Conservation (phyloP, 2,329 filamentous ascomycete species). For the Mycosphaerella sp. region DNA sequence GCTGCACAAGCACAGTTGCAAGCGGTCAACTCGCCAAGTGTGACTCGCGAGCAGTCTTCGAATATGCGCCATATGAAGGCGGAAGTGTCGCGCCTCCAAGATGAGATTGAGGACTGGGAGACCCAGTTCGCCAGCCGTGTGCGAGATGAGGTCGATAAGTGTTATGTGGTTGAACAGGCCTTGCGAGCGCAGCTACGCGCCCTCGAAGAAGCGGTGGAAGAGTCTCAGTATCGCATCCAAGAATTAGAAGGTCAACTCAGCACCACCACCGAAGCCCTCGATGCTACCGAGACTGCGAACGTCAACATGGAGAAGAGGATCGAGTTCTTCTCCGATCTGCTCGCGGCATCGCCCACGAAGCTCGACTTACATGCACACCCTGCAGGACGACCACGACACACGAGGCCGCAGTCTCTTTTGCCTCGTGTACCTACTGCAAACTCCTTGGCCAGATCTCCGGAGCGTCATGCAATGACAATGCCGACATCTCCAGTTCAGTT, state of each 20-base stretch:
- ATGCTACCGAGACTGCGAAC: conserved; percentile 34
- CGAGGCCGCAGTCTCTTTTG: conserved; percentile 33
- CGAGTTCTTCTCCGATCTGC: conserved; percentile 35
- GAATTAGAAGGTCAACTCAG: conserved; percentile 34
- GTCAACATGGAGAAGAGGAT: conserved; percentile 35
- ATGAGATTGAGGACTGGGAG: conserved; percentile 36
- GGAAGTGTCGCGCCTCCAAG: conserved; percentile 32
- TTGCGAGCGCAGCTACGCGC: conserved; percentile 27
- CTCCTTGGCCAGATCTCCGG: conserved; percentile 26
- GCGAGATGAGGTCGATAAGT: conserved; percentile 30
- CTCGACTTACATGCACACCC: conserved; percentile 30
- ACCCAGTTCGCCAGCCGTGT: conserved; percentile 34
- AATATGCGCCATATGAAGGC: conserved; percentile 35
- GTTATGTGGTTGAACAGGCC: conserved; percentile 25
- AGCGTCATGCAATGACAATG: conserved; percentile 19
- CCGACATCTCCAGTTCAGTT: conserved; percentile 12
- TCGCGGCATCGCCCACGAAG: conserved; percentile 35
- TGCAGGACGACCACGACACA: conserved; percentile 23
- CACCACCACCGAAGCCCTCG: conserved; percentile 27
- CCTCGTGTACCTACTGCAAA: conserved; percentile 32
- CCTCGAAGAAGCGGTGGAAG: conserved; percentile 30
- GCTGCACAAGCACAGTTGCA: conserved; percentile 37
- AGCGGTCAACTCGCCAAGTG: conserved; percentile 37
- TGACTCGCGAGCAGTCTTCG: conserved; percentile 33
- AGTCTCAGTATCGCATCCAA: conserved; percentile 26